phyloP scores from a whole-genome alignment of 2,329 filamentous ascomycete species.

The Colletotrichum destructivum region DNA sequence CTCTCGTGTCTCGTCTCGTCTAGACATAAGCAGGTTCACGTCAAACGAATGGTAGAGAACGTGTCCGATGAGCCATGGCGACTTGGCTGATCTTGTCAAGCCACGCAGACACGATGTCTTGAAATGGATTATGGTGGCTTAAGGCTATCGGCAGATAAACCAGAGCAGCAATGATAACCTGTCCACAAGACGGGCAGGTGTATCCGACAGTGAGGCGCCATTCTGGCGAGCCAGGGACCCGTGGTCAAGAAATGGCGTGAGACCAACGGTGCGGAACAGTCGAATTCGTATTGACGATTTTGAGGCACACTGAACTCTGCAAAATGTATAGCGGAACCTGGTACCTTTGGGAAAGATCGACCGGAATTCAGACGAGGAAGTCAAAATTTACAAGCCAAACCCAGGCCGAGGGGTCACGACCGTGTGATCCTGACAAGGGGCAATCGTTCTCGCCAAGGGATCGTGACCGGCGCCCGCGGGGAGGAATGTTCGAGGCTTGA shows the following conservation, averaged over 20 bases:
- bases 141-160: neutral
- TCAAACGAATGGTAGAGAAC: neutral
- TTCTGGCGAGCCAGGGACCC: neutral
- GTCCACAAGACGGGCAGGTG: neutral
- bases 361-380: neutral
- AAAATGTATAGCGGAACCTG: neutral
- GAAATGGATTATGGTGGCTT: neutral
- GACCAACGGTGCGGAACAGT: no score
- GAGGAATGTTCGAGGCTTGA: neutral
- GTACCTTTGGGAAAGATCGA: neutral
- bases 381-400: neutral
- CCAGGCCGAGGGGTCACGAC: neutral
- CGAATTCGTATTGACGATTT: neutral
- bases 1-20: neutral
- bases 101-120: neutral
- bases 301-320: neutral
- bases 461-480: neutral
- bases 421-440: neutral
- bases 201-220: neutral
- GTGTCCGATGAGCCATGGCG: constrained; percentile 15
- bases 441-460: neutral
- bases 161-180: neutral
- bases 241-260: neutral
- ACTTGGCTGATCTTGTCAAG: neutral
- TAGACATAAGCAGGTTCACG: no score